Evolutionary conservation across 768 basidiomycete genomes (phyloP), one percentile per base, ranked within the genome.

Genomic region (Russula dissimulans): DNA sequence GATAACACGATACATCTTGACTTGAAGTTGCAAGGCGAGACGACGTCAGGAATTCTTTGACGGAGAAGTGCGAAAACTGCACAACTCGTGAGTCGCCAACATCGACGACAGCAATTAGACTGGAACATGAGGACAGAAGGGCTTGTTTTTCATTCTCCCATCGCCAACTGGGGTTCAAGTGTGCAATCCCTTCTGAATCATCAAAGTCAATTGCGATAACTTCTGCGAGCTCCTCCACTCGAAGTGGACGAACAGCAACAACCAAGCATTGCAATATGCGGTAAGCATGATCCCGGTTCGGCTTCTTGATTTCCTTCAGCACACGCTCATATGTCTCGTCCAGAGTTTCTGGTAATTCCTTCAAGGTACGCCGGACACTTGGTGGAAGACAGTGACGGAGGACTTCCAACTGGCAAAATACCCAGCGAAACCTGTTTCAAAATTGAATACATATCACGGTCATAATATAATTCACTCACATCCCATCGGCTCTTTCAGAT

Each of bases 21-120:
- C 18, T 44, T 18, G 49, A 45, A 11, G 41, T 17, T 9, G 43
- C 15, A 11, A 59, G 50, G 11, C 50, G 43, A 52, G 36, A 1
- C 8, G 50, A 59, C 2, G 50, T 53, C 6, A 59, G 29, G 14
- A 45, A 59, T 11, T 59, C 50, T 31, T 59, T 51, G n/a, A 59
- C 43, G 5, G 57, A 45, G 2, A 59, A 36, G 9, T 59, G 57
- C 0, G 57, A 51, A 10, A 59, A 52, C 18, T 59, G 50, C 10
- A 48, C 50, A 0, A 59, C n/a, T 5, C 36, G 57, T 3, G n/a
- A 45, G 39, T 36, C 1, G 6, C 11, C 17, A 0, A 4, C 3
- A n/a, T 44, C 5, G 47, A 50, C 41, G 14, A 50, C 34, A 10
- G 42, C 9, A 31, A 57, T 39, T 29, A 52, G 39, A 31, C 43